Conservation (phyloP, 345 rosid genomes). For the Salix exigua region DNA sequence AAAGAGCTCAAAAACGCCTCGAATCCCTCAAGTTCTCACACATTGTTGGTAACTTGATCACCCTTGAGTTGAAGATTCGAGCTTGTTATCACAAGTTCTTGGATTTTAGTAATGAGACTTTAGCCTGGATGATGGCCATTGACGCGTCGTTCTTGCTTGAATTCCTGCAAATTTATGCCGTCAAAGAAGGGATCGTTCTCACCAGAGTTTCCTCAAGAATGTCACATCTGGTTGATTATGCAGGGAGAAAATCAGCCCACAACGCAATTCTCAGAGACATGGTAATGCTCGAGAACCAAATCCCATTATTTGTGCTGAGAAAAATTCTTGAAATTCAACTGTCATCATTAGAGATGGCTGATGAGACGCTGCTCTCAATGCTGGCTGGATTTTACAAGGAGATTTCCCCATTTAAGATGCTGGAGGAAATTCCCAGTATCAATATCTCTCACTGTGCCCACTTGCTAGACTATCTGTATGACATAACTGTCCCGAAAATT, state of each 20-base stretch:
- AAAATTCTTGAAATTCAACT: constrained; percentile 15
- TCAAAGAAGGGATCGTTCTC: constrained; percentile 29
- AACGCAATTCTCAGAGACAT: constrained; percentile 18
- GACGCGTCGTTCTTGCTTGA: constrained; percentile 66
- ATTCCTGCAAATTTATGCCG: constrained; percentile 43
- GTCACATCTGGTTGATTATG: constrained; percentile 24
- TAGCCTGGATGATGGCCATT: constrained; percentile 81
- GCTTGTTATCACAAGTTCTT: constrained; percentile 58
- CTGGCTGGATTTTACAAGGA: constrained; percentile 20
- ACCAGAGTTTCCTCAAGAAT: constrained; percentile 37
- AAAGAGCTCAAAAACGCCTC: constrained; percentile 38
- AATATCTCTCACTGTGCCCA: not conserved
- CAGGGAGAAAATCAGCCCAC: constrained; percentile 17
- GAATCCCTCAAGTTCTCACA: constrained; percentile 34
- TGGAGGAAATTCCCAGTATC: not conserved
- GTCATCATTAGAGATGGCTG: not conserved
- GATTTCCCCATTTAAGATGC: constrained; percentile 17
- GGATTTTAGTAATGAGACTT: constrained; percentile 43
- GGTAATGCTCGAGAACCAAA: constrained; percentile 29
- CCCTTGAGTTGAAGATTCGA: constrained; percentile 40
- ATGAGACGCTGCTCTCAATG: constrained; percentile 6
- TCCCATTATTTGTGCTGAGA: constrained; percentile 20
- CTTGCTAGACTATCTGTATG: constrained; percentile 17
- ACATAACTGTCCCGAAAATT: constrained; percentile 1
- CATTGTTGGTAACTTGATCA: constrained; percentile 43